Conservation (phyloP, 176 grass and related monocot species). For the Areca catechu region DNA sequence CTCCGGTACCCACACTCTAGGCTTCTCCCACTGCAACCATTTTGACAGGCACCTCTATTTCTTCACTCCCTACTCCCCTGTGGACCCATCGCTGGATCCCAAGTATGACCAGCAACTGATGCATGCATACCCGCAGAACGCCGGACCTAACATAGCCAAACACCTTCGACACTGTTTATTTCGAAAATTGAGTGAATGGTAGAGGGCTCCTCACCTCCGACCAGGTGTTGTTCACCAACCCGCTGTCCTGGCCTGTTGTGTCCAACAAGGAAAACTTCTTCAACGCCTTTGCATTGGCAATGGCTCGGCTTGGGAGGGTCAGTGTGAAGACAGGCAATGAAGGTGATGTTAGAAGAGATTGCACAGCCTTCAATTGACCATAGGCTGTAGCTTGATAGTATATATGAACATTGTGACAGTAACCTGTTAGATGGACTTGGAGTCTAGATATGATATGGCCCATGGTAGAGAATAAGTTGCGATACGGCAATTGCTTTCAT, state of each 20-base stretch:
- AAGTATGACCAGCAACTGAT: constrained; percentile 43
- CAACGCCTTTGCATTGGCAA: constrained; percentile 27
- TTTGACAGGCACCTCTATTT: constrained; percentile 49
- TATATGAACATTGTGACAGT: too few relatives aligned
- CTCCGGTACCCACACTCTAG: constrained; percentile 78
- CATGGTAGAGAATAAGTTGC: too few relatives aligned
- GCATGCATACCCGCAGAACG: constrained; percentile 46
- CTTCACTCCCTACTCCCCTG: constrained; percentile 7
- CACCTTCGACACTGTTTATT: constrained; percentile 69
- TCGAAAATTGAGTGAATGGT: constrained; percentile 37
- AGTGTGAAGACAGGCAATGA: constrained; percentile 47
- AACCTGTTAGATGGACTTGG: too few relatives aligned
- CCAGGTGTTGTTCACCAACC: constrained; percentile 36
- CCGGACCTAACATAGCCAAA: constrained; percentile 45
- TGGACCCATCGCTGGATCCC: constrained; percentile 37
- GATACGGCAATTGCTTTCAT: too few relatives aligned
- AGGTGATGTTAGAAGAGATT: constrained; percentile 64
- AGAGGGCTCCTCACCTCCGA: constrained; percentile 79
- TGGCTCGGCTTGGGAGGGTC: constrained; percentile 55
- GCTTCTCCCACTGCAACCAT: constrained; percentile 71
- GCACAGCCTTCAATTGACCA: constrained; percentile 56
- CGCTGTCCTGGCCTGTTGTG: constrained; percentile 15
- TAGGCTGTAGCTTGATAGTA: not conserved
- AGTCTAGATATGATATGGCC: too few relatives aligned
- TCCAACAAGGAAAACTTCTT: constrained; percentile 47